Percentiles rank a stretch among this genome's conserved stretches.
phyloP scores from a whole-genome alignment of 1,284 basidiomycete species.

The Apiotrichum sp. region DNA sequence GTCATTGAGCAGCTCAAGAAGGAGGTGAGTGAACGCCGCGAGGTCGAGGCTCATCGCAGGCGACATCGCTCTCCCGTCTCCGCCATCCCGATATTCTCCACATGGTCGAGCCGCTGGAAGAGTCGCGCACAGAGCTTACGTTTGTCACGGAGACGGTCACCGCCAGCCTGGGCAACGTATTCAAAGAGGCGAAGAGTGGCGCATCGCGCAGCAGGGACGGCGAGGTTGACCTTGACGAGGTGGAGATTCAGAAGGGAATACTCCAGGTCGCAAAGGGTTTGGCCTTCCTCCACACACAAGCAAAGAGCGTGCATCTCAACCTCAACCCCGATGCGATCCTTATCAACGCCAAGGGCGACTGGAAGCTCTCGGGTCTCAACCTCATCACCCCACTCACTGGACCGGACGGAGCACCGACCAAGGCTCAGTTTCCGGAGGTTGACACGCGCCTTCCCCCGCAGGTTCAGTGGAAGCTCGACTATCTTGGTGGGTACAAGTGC shows the following conservation, averaged over 20 bases:
- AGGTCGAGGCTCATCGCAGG: constrained; percentile 51
- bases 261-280: constrained; percentile 90
- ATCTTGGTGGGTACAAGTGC: constrained; percentile 60
- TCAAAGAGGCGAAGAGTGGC: constrained; percentile 57
- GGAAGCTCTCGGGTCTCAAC: constrained; percentile 91
- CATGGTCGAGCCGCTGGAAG: constrained; percentile 97
- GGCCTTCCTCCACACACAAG: constrained; percentile 84
- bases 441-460: constrained; percentile 74
- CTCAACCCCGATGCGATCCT: constrained; percentile 74
- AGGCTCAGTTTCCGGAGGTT: constrained; percentile 83
- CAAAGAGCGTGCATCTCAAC: constrained; percentile 87
- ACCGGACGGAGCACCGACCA: constrained; percentile 65
- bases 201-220: constrained; percentile 58
- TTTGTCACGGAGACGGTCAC: constrained; percentile 90
- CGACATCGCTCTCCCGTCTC: constrained; percentile 73
- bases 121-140: constrained; percentile 74
- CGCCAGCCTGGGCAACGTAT: constrained; percentile 51
- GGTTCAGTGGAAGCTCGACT: constrained; percentile 89
- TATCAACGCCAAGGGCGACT: constrained; percentile 91
- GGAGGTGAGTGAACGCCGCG: constrained; percentile 57
- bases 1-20: constrained; percentile 76
- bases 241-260: constrained; percentile 91
- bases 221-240: constrained; percentile 61
- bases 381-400: constrained; percentile 72
- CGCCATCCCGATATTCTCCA: constrained; percentile 95